A percentile compares a stretch with the other conserved stretches of the same genome.
Evolutionary conservation across 2,329 filamentous ascomycete species (phyloP).

Genomic region (Fusarium sp.): DNA sequence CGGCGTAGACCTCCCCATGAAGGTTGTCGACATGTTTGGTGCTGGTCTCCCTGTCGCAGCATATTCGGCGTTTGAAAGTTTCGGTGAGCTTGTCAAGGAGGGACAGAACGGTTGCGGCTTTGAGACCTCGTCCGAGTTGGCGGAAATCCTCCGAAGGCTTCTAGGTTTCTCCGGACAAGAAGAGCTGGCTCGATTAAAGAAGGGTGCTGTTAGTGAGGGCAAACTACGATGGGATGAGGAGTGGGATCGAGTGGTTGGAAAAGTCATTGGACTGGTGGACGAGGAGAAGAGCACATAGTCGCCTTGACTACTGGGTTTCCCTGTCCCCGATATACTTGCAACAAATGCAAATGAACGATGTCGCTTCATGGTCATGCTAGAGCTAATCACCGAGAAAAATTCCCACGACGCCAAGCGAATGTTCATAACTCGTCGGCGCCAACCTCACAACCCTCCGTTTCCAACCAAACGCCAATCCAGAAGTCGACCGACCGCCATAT

Average conservation of each 20-base stretch:
- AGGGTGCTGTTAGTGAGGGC: constrained; percentile 80
- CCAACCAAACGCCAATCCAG: constrained; percentile 21
- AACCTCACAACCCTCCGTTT: constrained; percentile 6
- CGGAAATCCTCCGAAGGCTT: constrained; percentile 70
- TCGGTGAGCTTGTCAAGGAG: constrained; percentile 89
- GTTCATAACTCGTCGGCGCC: constrained; percentile 17
- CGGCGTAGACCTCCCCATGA: constrained; percentile 97
- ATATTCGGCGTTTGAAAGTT: constrained; percentile 87
- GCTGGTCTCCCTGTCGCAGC: constrained; percentile 90
- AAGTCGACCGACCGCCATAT: constrained; percentile 2
- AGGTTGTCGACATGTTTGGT: constrained; percentile 99
- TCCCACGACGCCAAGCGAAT: constrained; percentile 37
- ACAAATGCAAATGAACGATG: neutral
- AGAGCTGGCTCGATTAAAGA: constrained; percentile 70
- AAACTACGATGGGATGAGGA: constrained; percentile 87
- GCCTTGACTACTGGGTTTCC: neutral
- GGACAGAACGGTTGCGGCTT: constrained; percentile 90
- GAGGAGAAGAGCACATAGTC: constrained; percentile 26
- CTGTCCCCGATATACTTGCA: neutral
- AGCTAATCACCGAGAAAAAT: constrained; percentile 14
- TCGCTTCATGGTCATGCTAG: constrained; percentile 2
- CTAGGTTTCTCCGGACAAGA: constrained; percentile 62
- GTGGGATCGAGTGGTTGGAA: constrained; percentile 86
- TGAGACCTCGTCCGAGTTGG: constrained; percentile 74
- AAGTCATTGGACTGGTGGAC: constrained; percentile 67